A percentile compares a stretch with the other conserved stretches of the same genome.
phyloP scores from a whole-genome alignment of 176 grass and related monocot genomes.

The Paspalum notatum region DNA sequence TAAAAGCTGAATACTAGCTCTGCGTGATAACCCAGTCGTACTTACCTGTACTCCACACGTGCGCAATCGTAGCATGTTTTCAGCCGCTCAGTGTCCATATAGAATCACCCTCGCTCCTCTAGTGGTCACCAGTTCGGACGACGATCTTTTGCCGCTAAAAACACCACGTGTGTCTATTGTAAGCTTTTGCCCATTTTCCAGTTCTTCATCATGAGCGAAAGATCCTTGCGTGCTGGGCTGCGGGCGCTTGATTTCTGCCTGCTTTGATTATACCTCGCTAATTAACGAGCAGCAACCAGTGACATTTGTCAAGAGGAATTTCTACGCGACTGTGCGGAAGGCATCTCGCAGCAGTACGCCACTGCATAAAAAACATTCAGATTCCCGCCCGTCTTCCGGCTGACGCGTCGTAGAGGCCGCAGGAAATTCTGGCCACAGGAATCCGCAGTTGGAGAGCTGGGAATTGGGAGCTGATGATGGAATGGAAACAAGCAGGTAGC shows the following conservation, averaged over 20 bases:
- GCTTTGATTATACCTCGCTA: neutral
- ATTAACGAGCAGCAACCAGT: neutral
- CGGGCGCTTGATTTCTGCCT: neutral
- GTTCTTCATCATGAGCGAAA: constrained; percentile 12
- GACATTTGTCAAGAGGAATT: constrained; percentile 9
- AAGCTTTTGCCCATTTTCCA: neutral
- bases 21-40: too few species aligned
- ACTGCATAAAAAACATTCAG: constrained; percentile 40
- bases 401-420: constrained; percentile 14
- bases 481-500: constrained; percentile 29
- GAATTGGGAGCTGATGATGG: constrained; percentile 26
- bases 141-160: constrained; percentile 23
- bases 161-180: neutral
- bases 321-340: constrained; percentile 4
- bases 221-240: neutral
- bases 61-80: too few species aligned
- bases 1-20: too few species aligned
- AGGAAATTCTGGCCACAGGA: constrained; percentile 43
- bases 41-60: too few species aligned
- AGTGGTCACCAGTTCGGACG: neutral
- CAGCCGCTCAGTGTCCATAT: too few species aligned
- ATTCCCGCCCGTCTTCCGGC: constrained; percentile 19
- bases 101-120: too few species aligned
- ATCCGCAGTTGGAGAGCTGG: constrained; percentile 17
- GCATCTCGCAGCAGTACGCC: constrained; percentile 17